Conservation (phyloP, 306 rosid species). For the Malus asiatica region DNA sequence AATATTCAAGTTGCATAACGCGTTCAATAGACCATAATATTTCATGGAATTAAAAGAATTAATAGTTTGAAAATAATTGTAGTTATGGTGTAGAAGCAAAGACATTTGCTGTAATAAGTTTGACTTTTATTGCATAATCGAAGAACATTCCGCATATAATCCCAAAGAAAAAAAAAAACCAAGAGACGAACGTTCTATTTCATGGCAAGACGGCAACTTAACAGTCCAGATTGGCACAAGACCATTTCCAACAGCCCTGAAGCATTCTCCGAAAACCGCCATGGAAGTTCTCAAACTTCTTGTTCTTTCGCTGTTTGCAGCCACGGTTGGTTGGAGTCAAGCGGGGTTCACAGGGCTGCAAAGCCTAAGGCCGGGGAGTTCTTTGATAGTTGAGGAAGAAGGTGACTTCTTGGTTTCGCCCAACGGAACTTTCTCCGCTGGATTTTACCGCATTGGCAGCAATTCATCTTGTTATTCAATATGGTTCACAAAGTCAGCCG, state of each 20-base stretch:
- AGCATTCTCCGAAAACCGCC: neutral
- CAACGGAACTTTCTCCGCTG: constrained; percentile 12
- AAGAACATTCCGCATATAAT: neutral
- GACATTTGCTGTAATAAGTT: neutral
- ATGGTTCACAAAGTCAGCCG: constrained; percentile 10
- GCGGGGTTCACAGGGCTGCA: neutral
- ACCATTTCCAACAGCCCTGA: neutral
- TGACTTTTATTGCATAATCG: neutral
- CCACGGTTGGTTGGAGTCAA: neutral
- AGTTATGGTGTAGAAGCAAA: neutral
- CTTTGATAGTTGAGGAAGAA: constrained; percentile 9
- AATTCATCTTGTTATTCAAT: constrained; percentile 22
- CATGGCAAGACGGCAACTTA: neutral
- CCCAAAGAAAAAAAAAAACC: neutral
- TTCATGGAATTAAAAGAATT: neutral
- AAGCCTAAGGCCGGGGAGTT: constrained; percentile 13
- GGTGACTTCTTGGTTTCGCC: constrained; percentile 11
- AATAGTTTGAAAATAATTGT: neutral
- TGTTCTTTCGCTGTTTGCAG: neutral
- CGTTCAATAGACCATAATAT: neutral
- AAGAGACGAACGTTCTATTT: neutral
- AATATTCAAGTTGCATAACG: neutral
- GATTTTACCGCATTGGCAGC: neutral
- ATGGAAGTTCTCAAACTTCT: constrained; percentile 1
- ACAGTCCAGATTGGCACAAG: neutral